phyloP scores from a whole-genome alignment of 306 rosid genomes.

The Lathyrus oleraceus region DNA sequence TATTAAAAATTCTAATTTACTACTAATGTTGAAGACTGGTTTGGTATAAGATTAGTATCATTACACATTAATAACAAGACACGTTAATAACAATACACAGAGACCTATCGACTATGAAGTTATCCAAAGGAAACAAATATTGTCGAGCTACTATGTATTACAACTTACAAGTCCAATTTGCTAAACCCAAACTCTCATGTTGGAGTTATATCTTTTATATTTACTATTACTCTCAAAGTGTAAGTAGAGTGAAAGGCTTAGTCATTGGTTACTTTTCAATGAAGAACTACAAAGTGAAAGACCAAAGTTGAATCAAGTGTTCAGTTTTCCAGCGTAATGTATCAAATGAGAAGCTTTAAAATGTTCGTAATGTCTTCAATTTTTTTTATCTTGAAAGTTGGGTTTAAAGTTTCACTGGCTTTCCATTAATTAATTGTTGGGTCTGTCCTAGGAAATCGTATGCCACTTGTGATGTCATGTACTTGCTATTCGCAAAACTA shows the following conservation, averaged over 20 bases:
- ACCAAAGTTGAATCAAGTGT: background rate
- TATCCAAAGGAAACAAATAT: background rate
- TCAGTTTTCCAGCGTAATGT: conserved; percentile 4
- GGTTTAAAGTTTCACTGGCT: conserved; percentile 27
- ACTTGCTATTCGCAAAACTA: conserved; percentile 12
- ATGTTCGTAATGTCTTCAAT: conserved; percentile 7
- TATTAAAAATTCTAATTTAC: conserved; percentile 12
- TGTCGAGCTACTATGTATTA: background rate
- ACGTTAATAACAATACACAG: background rate
- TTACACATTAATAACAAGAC: background rate
- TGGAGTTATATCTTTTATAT: background rate
- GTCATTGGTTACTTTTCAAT: background rate
- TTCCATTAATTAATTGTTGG: conserved; percentile 27
- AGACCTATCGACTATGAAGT: background rate
- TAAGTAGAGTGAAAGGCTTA: background rate
- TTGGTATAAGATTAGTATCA: background rate
- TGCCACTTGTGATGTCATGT: conserved; percentile 10
- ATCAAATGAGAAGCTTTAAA: conserved; percentile 9
- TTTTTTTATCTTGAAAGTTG: background rate
- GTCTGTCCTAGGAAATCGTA: conserved; percentile 26
- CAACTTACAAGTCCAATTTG: background rate
- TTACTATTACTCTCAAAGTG: conserved; percentile 5
- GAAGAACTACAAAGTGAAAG: background rate
- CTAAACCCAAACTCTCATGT: background rate
- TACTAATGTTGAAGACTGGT: background rate